Evolutionary conservation across 2,329 filamentous ascomycete species (phyloP).

Genomic region (Beauveria bassiana): DNA sequence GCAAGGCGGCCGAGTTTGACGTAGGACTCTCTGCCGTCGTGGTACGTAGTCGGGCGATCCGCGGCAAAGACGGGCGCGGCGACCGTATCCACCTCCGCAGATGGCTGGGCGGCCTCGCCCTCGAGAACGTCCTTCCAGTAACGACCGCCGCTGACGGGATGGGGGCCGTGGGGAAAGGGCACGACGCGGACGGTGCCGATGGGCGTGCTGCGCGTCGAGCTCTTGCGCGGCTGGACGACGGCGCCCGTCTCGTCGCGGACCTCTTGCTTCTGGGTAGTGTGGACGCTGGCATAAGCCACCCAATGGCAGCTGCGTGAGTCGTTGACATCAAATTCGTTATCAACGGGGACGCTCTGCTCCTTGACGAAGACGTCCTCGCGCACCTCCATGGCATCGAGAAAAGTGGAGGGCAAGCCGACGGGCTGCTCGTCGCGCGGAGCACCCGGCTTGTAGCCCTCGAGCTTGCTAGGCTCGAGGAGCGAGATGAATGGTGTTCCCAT

Average conservation of each 20-base stretch:
- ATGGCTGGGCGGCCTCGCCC: conserved; percentile 13
- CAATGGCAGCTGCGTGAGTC: conserved; percentile 77
- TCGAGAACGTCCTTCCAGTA: conserved; percentile 39
- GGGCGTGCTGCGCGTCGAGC: conserved; percentile 38
- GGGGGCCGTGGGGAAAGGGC: conserved; percentile 66
- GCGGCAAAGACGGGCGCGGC: conserved; percentile 16
- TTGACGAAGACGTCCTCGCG: conserved; percentile 53
- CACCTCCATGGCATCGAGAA: conserved; percentile 57
- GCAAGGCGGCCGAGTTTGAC: conserved; percentile 76
- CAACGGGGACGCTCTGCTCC: conserved; percentile 51
- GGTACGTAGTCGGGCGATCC: conserved; percentile 42
- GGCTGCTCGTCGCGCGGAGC: conserved; percentile 36
- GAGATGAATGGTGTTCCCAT: conserved; percentile 46
- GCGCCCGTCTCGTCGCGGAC: conserved; percentile 35
- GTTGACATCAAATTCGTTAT: conserved; percentile 73
- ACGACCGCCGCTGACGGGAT: conserved; percentile 45
- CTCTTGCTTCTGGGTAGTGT: conserved; percentile 35
- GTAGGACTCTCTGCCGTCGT: conserved; percentile 64
- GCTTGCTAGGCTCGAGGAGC: conserved; percentile 39
- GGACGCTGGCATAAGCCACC: conserved; percentile 69
- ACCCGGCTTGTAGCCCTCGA: conserved; percentile 38
- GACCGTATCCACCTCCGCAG: background rate
- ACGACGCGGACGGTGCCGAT: conserved; percentile 75
- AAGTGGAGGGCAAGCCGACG: conserved; percentile 40
- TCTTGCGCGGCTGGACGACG: conserved; percentile 33